Conservation (phyloP, 495 filamentous ascomycete species). For the Penicilliopsis zonata region DNA sequence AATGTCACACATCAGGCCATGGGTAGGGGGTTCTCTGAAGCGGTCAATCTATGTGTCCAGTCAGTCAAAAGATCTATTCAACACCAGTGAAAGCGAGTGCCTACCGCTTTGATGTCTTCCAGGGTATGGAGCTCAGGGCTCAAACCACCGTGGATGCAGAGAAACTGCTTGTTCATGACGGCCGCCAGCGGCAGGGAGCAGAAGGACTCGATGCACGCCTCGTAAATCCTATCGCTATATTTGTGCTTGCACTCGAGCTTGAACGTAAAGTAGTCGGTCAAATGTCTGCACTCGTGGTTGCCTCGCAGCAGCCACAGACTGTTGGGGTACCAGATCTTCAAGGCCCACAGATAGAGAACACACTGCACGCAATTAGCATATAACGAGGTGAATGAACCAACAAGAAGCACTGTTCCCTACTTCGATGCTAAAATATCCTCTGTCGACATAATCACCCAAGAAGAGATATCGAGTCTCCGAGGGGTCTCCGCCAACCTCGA, state of each 20-base stretch:
- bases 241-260: slow-evolving; percentile 99
- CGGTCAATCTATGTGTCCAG: slow-evolving; percentile 68
- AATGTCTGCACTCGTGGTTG: slow-evolving; percentile 96
- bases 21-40: slow-evolving; percentile 93
- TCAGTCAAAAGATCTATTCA: slow-evolving; percentile 1
- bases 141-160: slow-evolving; percentile 95
- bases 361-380: slow-evolving; percentile 41
- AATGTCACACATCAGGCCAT: slow-evolving; percentile 97
- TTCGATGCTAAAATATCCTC: slow-evolving; percentile 98
- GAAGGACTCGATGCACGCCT: slow-evolving; percentile 97
- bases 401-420: slow-evolving; percentile 29
- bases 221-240: slow-evolving; percentile 91
- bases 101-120: slow-evolving; percentile 78
- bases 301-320: slow-evolving; percentile 93
- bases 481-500: slow-evolving; percentile 95
- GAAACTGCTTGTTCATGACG: slow-evolving; percentile 99
- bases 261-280: slow-evolving; percentile 99
- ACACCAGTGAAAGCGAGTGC: slow-evolving; percentile 14
- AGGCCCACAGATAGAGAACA: slow-evolving; percentile 90
- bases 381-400: no score
- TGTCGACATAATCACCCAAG: slow-evolving; percentile 93
- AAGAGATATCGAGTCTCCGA: slow-evolving; percentile 94
- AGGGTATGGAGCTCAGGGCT: slow-evolving; percentile 92
- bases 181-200: slow-evolving; percentile 88
- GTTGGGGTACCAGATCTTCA: slow-evolving; percentile 99